Conservation (phyloP, 805 yeast genomes). For the Yamadazyma kitorensis region DNA sequence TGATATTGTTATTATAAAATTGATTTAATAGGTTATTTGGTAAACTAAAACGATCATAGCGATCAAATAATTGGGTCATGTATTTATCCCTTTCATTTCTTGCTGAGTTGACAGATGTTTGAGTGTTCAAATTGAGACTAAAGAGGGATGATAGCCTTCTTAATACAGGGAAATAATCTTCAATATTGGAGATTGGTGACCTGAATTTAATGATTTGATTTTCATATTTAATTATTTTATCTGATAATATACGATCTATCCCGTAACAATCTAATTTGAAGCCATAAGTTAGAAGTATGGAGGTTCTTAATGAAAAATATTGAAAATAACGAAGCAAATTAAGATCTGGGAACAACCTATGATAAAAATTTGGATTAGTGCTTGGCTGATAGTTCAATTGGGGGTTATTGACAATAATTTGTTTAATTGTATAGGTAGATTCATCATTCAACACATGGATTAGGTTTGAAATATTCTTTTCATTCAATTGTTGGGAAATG, state of each 20-base stretch:
- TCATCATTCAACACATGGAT: slow-evolving; percentile 38
- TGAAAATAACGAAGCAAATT: slow-evolving; percentile 44
- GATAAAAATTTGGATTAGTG: slow-evolving; percentile 11
- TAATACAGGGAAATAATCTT: slow-evolving; percentile 52
- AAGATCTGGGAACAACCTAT: neutral
- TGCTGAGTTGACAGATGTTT: slow-evolving; percentile 20
- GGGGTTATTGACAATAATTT: slow-evolving; percentile 9
- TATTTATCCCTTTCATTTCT: slow-evolving; percentile 48
- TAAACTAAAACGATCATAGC: neutral
- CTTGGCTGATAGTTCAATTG: slow-evolving; percentile 20
- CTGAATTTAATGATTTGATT: slow-evolving; percentile 54
- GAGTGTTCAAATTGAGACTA: neutral
- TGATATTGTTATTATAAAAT: slow-evolving; percentile 2
- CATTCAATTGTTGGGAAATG: slow-evolving; percentile 44
- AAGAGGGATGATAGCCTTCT: too few relatives aligned
- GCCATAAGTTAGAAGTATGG: slow-evolving; percentile 54
- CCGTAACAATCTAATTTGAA: slow-evolving; percentile 42
- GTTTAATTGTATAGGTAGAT: slow-evolving; percentile 23
- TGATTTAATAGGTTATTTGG: neutral
- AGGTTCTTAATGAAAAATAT: slow-evolving; percentile 49
- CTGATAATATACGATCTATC: slow-evolving; percentile 36
- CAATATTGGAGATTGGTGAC: slow-evolving; percentile 53
- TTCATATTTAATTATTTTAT: slow-evolving; percentile 55
- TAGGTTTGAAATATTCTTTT: slow-evolving; percentile 28
- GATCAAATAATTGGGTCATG: slow-evolving; percentile 34